Conservation (phyloP, 2,329 filamentous ascomycete species). For the Stagonosporopsis rhizophila region DNA sequence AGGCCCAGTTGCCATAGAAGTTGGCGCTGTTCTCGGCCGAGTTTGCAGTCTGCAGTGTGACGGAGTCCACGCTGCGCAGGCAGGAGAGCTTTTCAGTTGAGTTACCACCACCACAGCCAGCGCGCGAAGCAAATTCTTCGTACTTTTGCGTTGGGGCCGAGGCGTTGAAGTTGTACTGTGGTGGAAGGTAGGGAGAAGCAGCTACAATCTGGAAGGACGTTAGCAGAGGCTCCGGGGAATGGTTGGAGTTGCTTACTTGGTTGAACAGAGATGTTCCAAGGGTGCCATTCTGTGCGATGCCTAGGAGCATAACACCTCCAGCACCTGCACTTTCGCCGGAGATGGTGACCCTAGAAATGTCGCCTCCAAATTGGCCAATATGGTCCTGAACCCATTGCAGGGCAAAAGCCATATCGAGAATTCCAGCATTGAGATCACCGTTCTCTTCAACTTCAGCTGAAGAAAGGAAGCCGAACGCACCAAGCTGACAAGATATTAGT, state of each 20-base stretch:
- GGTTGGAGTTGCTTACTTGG: constrained; percentile 33
- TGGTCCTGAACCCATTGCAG: constrained; percentile 60
- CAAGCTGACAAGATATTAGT: constrained; percentile 39
- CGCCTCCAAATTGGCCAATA: constrained; percentile 42
- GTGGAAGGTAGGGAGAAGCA: constrained; percentile 61
- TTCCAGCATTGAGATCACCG: constrained; percentile 50
- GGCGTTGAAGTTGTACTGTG: constrained; percentile 60
- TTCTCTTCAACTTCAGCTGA: constrained; percentile 45
- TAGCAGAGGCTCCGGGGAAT: neutral
- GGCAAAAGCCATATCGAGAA: constrained; percentile 58
- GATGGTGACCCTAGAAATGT: constrained; percentile 41
- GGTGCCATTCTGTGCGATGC: constrained; percentile 38
- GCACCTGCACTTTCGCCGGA: constrained; percentile 49
- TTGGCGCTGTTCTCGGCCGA: constrained; percentile 43
- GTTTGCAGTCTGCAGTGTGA: constrained; percentile 48
- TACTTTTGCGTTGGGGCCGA: constrained; percentile 55
- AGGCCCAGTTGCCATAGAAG: constrained; percentile 51
- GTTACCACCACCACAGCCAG: constrained; percentile 42
- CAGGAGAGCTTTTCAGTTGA: constrained; percentile 50
- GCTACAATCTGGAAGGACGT: constrained; percentile 28
- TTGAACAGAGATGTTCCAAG: constrained; percentile 42
- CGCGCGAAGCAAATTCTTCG: constrained; percentile 49
- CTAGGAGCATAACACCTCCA: constrained; percentile 49
- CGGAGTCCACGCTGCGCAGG: constrained; percentile 44
- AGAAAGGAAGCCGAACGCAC: constrained; percentile 54